Evolutionary conservation across 352 stramenopile genomes (phyloP).

Genomic region (Phytopythium mirpurense): DNA sequence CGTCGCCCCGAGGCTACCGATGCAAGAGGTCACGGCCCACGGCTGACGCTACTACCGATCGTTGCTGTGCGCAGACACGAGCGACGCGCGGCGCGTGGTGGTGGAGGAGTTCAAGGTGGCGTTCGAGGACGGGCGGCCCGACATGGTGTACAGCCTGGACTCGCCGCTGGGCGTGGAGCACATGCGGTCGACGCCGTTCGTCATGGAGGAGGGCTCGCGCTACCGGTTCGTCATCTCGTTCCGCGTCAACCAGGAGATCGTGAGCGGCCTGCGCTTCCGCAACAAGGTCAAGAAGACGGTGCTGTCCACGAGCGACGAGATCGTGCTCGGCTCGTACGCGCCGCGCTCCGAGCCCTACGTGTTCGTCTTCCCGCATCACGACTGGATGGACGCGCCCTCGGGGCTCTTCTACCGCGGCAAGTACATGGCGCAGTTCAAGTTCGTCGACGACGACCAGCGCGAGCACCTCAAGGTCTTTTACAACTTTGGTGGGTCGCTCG

Average conservation of each 20-base stretch:
- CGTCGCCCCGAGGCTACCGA: not conserved
- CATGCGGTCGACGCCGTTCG: conserved; percentile 70
- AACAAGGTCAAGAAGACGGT: conserved; percentile 88
- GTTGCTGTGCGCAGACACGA: conserved; percentile 27
- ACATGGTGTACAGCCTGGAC: conserved; percentile 73
- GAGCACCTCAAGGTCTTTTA: conserved; percentile 75
- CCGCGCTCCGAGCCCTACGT: conserved; percentile 67
- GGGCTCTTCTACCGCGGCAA: conserved; percentile 86
- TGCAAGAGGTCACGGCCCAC: too few species aligned
- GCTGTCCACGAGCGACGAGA: conserved; percentile 63
- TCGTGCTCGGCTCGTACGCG: conserved; percentile 83
- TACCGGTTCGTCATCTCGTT: conserved; percentile 87
- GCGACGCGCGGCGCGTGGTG: conserved; percentile 64
- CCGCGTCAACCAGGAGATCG: conserved; percentile 80
- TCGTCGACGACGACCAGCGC: conserved; percentile 59
- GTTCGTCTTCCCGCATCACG: conserved; percentile 75
- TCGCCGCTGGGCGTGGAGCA: conserved; percentile 60
- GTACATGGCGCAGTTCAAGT: conserved; percentile 78
- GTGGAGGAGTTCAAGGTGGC: conserved; percentile 85
- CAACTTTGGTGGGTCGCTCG: conserved; percentile 53
- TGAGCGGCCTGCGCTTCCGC: conserved; percentile 78
- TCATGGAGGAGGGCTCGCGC: conserved; percentile 62
- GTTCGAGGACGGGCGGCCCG: conserved; percentile 62
- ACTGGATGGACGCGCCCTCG: conserved; percentile 79
- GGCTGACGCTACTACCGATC: too few species aligned